Conservation (phyloP, 2,329 filamentous ascomycete species). For the Fusarium odoratissimum region DNA sequence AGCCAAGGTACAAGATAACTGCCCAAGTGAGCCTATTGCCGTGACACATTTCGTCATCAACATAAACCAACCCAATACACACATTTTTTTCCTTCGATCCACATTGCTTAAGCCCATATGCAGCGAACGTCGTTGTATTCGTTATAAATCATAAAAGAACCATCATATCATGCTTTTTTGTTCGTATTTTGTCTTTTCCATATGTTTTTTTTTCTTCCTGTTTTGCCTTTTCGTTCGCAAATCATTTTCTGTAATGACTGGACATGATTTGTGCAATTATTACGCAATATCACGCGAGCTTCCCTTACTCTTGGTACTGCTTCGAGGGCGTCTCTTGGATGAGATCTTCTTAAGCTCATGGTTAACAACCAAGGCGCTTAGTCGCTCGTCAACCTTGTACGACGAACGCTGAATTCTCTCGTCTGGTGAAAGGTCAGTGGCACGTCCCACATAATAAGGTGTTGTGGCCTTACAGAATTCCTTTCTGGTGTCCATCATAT, state of each 20-base stretch:
- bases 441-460: not conserved
- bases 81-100: constrained; percentile 15
- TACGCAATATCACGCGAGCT: constrained; percentile 44
- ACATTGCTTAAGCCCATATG: constrained; percentile 6
- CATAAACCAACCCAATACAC: constrained; percentile 28
- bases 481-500: constrained; percentile 51
- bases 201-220: constrained; percentile 9
- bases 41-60: constrained; percentile 32
- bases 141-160: constrained; percentile 30
- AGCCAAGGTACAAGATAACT: constrained; percentile 49
- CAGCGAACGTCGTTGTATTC: constrained; percentile 37
- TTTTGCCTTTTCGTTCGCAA: constrained; percentile 21
- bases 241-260: constrained; percentile 35
- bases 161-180: constrained; percentile 15
- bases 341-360: constrained; percentile 56
- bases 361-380: constrained; percentile 52
- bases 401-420: constrained; percentile 48
- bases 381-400: constrained; percentile 49
- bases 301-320: constrained; percentile 42
- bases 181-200: constrained; percentile 20
- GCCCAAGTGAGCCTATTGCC: constrained; percentile 45
- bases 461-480: constrained; percentile 50
- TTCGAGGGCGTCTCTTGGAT: constrained; percentile 47
- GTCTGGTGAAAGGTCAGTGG: constrained; percentile 45
- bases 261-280: constrained; percentile 15